Evolutionary conservation across 306 rosid genomes (phyloP).

Genomic region (Acacia melanoxylon): DNA sequence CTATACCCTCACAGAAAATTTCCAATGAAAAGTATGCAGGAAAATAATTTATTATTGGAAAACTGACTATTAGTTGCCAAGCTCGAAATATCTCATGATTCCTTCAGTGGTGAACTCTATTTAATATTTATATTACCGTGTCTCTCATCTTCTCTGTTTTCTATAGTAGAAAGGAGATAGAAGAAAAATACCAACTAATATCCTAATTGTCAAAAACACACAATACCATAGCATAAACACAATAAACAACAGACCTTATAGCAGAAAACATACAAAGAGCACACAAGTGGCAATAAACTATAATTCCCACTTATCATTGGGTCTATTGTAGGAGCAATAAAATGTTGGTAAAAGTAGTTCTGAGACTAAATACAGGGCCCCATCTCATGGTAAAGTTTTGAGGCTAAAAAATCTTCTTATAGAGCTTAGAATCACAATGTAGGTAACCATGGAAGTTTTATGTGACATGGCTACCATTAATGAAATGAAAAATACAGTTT

Average conservation of each 20-base stretch:
- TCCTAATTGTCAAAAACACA: background rate
- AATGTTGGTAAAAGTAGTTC: background rate
- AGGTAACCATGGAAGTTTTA: background rate
- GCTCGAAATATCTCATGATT: background rate
- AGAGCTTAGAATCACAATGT: background rate
- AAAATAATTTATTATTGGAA: background rate
- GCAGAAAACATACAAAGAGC: background rate
- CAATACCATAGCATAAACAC: background rate
- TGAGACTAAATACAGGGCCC: background rate
- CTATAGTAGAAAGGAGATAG: background rate
- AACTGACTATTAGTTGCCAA: background rate
- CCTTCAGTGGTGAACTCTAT: background rate
- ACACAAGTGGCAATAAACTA: background rate
- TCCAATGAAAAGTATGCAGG: background rate
- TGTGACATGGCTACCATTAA: background rate
- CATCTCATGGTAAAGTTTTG: background rate
- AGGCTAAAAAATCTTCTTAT: background rate
- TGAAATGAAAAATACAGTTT: background rate
- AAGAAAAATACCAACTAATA: background rate
- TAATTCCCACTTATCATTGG: background rate
- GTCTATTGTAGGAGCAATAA: background rate
- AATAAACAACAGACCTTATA: background rate
- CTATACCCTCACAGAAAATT: background rate
- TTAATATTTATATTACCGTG: background rate
- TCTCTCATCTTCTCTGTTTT: background rate